Percentiles rank a stretch among this genome's conserved stretches.
phyloP scores from a whole-genome alignment of 2,329 filamentous ascomycete genomes.

The Didymella pomorum region DNA sequence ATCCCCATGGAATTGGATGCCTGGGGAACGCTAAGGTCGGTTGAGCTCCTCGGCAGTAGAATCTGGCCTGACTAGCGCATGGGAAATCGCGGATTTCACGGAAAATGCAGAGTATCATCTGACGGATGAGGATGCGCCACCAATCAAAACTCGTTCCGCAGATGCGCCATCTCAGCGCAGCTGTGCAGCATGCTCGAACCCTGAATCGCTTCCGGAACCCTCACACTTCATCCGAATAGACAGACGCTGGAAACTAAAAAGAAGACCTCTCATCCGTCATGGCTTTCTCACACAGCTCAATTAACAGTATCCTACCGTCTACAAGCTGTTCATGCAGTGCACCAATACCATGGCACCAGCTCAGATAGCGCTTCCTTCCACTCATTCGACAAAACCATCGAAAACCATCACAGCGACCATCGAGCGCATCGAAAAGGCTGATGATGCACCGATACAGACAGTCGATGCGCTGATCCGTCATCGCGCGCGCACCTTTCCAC shows the following conservation, averaged over 20 bases:
- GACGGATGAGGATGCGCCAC: too few relatives aligned
- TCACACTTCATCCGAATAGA: background rate
- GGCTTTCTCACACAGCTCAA: background rate
- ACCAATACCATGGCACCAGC: slow-evolving; percentile 28
- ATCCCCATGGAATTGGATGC: background rate
- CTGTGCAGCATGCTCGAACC: too few relatives aligned
- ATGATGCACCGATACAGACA: slow-evolving; percentile 34
- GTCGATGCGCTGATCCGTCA: slow-evolving; percentile 53
- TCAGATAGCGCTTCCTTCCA: slow-evolving; percentile 26
- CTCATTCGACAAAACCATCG: slow-evolving; percentile 8
- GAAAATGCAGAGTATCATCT: too few relatives aligned
- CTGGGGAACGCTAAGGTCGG: background rate
- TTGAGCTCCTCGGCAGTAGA: background rate
- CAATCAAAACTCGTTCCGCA: background rate
- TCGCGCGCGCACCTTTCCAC: slow-evolving; percentile 46
- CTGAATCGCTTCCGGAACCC: too few relatives aligned
- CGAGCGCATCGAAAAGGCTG: slow-evolving; percentile 2
- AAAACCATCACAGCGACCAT: slow-evolving; percentile 3
- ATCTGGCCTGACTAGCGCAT: background rate
- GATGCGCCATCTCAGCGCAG: too few relatives aligned
- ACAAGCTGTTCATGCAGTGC: background rate
- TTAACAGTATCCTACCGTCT: background rate
- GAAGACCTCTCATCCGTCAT: background rate
- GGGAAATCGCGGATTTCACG: slow-evolving; percentile 5
- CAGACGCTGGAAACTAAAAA: background rate